Base-by-base conservation (phyloP, 768 basidiomycete species). In the Coprinopsis strossmayeri region DNA sequence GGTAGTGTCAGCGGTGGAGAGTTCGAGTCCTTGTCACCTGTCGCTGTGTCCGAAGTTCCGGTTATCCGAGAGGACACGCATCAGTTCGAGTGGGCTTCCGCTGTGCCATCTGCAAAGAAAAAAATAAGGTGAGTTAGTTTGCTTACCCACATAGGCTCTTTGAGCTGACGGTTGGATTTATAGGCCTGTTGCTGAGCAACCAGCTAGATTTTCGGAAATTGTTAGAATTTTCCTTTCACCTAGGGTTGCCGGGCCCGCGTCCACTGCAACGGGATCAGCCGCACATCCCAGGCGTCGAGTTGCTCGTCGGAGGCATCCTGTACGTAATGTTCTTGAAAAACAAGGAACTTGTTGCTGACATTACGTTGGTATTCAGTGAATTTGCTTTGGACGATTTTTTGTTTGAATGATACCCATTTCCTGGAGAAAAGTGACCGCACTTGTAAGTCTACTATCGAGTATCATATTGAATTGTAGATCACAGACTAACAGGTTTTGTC, bases 231-330 rank as follows among this genome's bases (percentile, higher is more conserved):
- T 50, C 41, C 30, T 50, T n/a, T n/a, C 18, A 24, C 41, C 27
- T n/a, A 17, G 34, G 2, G n/a, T 25, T 24, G 21, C 17, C 17
- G 28, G 26, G 11, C 17, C 28, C 27, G 25, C 20, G 10, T 13
- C 48, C 40, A 38, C n/a, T n/a, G n/a, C n/a, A 30, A n/a, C 9
- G 42, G 45, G 20, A 23, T 25, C 42, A 44, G 45, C 21, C 32
- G 49, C 5, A n/a, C n/a, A n/a, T n/a, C n/a, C n/a, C n/a, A n/a
- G n/a, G n/a, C 48, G 48, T 11, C 48, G 51, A 34, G 38, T 48
- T 23, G 51, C 51, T 35, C 54, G 54, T 9, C 34, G 55, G 18
- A 46, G 55, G 39, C 55, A 56, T 37, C 55, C 55, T 25, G 55
- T 56, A 49, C n/a, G 54, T 52, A 3, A 15, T 32, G 30, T 32